A percentile compares a stretch with the other conserved stretches of the same genome.
Conservation (phyloP, 805 yeast species). For the Teunomyces lycoperdinae region DNA sequence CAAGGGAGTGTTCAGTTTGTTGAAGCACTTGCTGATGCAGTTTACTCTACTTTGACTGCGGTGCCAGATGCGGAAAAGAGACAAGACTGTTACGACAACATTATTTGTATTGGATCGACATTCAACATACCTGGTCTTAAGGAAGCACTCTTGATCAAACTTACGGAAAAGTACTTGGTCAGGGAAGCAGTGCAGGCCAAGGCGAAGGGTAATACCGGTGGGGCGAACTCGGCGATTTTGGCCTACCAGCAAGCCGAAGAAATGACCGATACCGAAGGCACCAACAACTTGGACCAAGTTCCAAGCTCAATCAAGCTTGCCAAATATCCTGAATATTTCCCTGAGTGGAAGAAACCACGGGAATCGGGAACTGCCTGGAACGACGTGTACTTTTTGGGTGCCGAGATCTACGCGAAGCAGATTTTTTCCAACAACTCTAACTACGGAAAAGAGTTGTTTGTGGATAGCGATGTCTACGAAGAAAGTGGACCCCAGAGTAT, state of each 20-base stretch:
- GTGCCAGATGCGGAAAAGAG: constrained; percentile 68
- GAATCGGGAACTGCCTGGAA: constrained; percentile 58
- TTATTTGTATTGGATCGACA: constrained; percentile 78
- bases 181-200: constrained; percentile 28
- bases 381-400: constrained; percentile 79
- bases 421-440: constrained; percentile 59
- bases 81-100: constrained; percentile 81
- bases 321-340: constrained; percentile 85
- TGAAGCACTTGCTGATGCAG: constrained; percentile 48
- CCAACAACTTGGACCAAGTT: constrained; percentile 52
- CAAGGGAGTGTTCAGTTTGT: constrained; percentile 70
- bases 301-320: constrained; percentile 72
- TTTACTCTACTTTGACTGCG: constrained; percentile 50
- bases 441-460: constrained; percentile 59
- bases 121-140: constrained; percentile 71
- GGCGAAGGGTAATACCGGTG: constrained; percentile 19
- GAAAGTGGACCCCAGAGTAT: constrained; percentile 79
- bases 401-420: constrained; percentile 83
- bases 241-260: constrained; percentile 45
- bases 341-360: constrained; percentile 78
- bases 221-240: constrained; percentile 37
- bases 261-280: constrained; percentile 21
- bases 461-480: constrained; percentile 67
- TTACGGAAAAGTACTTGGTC: constrained; percentile 56
- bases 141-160: constrained; percentile 60